A percentile compares a stretch with the other conserved stretches of the same genome.
These are phyloP conservation scores for Delphinella strobiligena DNA, from an alignment of 2,329 filamentous ascomycete genomes.

Conservation along the genomic window DNA sequence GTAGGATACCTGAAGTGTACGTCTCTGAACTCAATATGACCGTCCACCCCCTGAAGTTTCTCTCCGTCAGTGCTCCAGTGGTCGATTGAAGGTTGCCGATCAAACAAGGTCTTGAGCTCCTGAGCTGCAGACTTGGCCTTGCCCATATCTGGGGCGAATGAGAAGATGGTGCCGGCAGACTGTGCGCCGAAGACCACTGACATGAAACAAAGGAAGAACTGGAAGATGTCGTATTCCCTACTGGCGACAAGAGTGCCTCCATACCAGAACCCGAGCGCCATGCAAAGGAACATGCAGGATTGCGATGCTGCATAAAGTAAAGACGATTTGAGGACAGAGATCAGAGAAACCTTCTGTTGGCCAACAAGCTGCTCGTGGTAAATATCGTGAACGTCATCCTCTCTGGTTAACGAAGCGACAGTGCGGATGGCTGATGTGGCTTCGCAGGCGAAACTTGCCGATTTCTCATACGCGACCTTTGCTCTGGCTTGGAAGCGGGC, in stretches of 20 bases:
- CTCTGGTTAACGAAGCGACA: conserved; percentile 79
- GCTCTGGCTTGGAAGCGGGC: conserved; percentile 67
- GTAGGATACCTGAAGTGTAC: conserved; percentile 94
- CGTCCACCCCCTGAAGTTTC: conserved; percentile 51
- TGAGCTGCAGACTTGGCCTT: conserved; percentile 78
- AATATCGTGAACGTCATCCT: conserved; percentile 61
- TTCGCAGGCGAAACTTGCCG: conserved; percentile 82
- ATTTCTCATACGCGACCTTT: conserved; percentile 66
- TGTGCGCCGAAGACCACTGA: conserved; percentile 85
- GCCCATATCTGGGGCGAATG: conserved; percentile 82
- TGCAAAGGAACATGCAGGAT: conserved; percentile 69
- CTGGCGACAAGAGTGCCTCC: conserved; percentile 64
- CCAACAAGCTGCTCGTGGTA: conserved; percentile 56
- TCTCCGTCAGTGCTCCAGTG: conserved; percentile 64
- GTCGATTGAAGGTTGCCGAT: conserved; percentile 71
- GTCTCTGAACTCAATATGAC: conserved; percentile 75
- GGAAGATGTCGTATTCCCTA: conserved; percentile 62
- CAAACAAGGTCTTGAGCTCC: conserved; percentile 72
- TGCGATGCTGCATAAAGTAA: conserved; percentile 74
- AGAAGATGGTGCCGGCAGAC: conserved; percentile 80
- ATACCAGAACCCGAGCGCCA: conserved; percentile 89
- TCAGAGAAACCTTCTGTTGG: conserved; percentile 57
- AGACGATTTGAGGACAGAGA: conserved; percentile 65
- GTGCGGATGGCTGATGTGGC: conserved; percentile 90
- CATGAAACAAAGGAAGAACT: conserved; percentile 87